Evolutionary conservation across 192 early-diverging fungal species (phyloP), one percentile per base, ranked within the genome.

Genomic region (Coemansia sp.): DNA sequence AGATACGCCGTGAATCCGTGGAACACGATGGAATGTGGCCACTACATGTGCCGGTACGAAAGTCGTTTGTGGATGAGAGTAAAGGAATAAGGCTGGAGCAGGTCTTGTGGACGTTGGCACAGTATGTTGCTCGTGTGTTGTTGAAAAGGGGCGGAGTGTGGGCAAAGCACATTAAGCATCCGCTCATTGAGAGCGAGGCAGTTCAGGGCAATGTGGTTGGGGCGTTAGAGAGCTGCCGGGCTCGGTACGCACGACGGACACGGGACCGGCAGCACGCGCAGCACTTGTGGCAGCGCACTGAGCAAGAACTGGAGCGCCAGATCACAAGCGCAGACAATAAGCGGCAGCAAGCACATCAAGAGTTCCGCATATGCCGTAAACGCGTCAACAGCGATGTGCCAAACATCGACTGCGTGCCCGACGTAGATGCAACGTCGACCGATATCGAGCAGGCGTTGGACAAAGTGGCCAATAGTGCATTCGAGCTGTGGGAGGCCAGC

Each of bases 1-100:
- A 86, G 34, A 49, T 85, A 4, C 75, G 82, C n/a, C 83, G 81
- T 20, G 77, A 75, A 8, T 60, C 65, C 12, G 25, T 36, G 4
- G 68, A 74, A 12, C 11, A 40, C 19, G 70, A 66, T 11, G 64
- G 64, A 9, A 10, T 37, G 48, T 75, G 77, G 76, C 73, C 77
- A 1, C 6, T 19, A 4, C 58, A 62, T 2, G 68, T 75, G 22
- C 82, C 82, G 0, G 77, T 83, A 22, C 59, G 82, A 12, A 26
- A 76, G 21, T 80, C 82, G 34, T 69, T 66, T 63, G 52, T 83
- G 7, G 82, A 83, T 25, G 82, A 83, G 54, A 64, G 77, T n/a
- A 69, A 69, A 1, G 82, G 82, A 0, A 15, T 59, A 25, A 40
- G 82, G 2, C 76, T 83, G 38, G 82, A 83, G 50, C 54, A 56